Evolutionary conservation across 1,284 basidiomycete species (phyloP), one percentile per base, ranked within the genome.

Genomic region (Erythrobasidium hasegawianum): DNA sequence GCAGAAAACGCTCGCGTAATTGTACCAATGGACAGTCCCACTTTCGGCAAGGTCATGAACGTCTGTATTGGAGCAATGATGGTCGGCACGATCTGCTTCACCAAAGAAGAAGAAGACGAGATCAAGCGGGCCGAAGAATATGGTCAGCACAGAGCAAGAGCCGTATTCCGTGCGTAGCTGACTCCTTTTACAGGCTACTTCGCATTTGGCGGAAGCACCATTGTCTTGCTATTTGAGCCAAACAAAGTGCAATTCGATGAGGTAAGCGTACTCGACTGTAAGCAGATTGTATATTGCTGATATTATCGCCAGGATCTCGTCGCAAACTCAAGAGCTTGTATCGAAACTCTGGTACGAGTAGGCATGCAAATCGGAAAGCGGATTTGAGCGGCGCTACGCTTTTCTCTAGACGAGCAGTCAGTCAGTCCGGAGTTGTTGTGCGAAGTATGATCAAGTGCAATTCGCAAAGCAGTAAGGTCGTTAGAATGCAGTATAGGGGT

Each of bases 1-100:
- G 92, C 92, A 26, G 94, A 97, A 78, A 98, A 97, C 72, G 87
- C 82, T 2, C 82, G 93, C 38, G 90, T 90, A 81, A 86, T 96
- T 53, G 87, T 94, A 1, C 88, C 89, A 0, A 92, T 95, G 59
- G 86, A 94, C 69, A 90, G 85, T 69, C 85, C 86, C 0, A 84
- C 87, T 59, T 95, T 95, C 75, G 92, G 93, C 1, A 83, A 86
- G 0, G 89, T 95, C 33, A 89, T 93, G 85, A 86, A 86, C 1
- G 89, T 93, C 11, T 73, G 71, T 67, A 64, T 74, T 14, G 71
- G 71, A 7, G 73, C 74, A 2, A 74, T 75, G 73, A 71, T 79
- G 90, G 91, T 94, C 2, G 90, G 91, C 8, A 89, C 85, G 64
- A 96, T 94, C 73, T 79, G 86, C 70, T 87, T 88, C 8, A 90